Evolutionary conservation across 768 basidiomycete species (phyloP), one percentile per base, ranked within the genome.

Genomic region (Lactarius deliciosus): DNA sequence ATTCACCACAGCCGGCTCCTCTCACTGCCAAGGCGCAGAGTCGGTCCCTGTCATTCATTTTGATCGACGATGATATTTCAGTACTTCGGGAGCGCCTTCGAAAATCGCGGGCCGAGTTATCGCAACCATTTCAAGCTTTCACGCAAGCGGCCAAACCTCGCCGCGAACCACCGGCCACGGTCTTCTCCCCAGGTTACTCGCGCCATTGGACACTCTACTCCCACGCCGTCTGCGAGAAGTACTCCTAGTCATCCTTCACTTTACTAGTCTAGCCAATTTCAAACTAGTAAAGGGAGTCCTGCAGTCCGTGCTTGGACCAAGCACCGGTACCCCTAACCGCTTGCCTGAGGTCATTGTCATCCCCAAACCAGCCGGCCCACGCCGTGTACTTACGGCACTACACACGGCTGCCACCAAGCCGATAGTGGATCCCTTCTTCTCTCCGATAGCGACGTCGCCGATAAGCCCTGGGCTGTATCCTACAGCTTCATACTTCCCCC

Each of bases 291-390:
- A 92, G 73, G 95, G 98, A 70, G 81, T 89, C 13, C 82, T 98
- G 22, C 90, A 95, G 70, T 86, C 85, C 20, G 79, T 88, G 22
- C 79, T 90, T 68, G 75, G 75, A 45, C 81, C 81, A 1, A 83
- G 83, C 61, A 72, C 77, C 25, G 76, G 79, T 41, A 77, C 83
- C 13, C 66, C 79, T 72, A 74, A 79, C 28, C 79, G 82, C 18
- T 75, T 90, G 13, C 89, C 97, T 1, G 97, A 99, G 72, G 86
- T 99, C 34, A 92, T 98, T 84, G 93, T 99, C 70, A 89, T 98
- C 45, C 96, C 96, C 25, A 99, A 98, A 77, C 96, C 96, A 11
- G 96, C 92, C 20, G 96, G 97, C 5, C 97, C 97, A 8, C 86
- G 96, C 45, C 87, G 96, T 10, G 89, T 98, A 71, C 80, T 99